These are phyloP conservation scores for Colletotrichum tamarilloi DNA, from an alignment of 2,329 filamentous ascomycete species.

Conservation along the genomic window DNA sequence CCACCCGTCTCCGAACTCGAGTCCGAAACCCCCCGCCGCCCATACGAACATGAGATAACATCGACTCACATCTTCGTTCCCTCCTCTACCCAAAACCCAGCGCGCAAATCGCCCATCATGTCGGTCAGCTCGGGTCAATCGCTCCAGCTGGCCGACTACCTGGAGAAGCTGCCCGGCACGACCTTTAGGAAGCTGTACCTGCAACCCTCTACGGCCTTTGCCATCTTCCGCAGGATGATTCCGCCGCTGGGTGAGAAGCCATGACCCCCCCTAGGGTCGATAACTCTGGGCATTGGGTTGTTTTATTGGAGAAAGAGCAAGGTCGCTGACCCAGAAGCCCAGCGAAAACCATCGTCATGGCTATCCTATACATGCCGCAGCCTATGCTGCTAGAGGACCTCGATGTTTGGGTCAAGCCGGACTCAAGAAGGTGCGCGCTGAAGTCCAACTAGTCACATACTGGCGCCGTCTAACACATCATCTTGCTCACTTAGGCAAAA, in stretches of 20 bases:
- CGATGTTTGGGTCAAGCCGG: conserved; percentile 85
- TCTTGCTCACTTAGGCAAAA: conserved; percentile 67
- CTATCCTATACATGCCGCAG: conserved; percentile 88
- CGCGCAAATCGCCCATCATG: conserved; percentile 48
- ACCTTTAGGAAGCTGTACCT: conserved; percentile 94
- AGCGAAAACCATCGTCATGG: conserved; percentile 97
- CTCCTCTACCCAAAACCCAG: conserved; percentile 19
- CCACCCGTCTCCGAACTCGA: conserved; percentile 15
- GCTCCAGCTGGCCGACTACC: conserved; percentile 83
- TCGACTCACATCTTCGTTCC: not conserved
- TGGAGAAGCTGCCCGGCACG: conserved; percentile 89
- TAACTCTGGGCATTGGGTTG: not conserved
- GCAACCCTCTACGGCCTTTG: conserved; percentile 93
- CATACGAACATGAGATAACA: conserved; percentile 24
- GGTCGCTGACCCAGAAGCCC: conserved; percentile 24
- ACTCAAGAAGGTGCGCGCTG: conserved; percentile 53
- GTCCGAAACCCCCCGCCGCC: not conserved
- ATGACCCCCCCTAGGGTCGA: not conserved
- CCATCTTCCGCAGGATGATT: conserved; percentile 97
- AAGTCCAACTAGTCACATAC: not conserved
- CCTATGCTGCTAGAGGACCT: conserved; percentile 84
- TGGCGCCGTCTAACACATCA: not conserved
- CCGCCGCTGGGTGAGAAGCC: conserved; percentile 79
- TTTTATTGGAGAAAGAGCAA: not conserved
- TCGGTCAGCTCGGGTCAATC: conserved; percentile 59